phyloP scores from a whole-genome alignment of 176 grass and related monocot genomes.

The Raddia distichophylla region DNA sequence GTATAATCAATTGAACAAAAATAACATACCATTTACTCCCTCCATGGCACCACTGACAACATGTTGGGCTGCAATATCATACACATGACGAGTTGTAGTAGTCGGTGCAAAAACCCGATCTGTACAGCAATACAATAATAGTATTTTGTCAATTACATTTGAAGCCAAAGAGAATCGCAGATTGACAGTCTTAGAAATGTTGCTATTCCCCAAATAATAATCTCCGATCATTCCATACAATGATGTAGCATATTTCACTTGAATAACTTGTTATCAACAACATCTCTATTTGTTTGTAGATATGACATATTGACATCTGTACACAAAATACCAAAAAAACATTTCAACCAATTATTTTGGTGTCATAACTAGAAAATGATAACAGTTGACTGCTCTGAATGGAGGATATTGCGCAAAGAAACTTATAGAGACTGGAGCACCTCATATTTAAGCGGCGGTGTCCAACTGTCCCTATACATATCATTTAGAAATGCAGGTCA shows the following conservation, averaged over 20 bases:
- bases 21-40: constrained; percentile 87
- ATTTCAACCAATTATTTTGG: constrained; percentile 15
- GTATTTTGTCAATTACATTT: constrained; percentile 27
- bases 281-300: constrained; percentile 1
- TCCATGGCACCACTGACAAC: constrained; percentile 94
- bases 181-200: neutral
- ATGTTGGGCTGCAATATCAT: constrained; percentile 99
- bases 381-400: constrained; percentile 10
- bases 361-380: constrained; percentile 26
- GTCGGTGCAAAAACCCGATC: constrained; percentile 98
- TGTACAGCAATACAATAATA: constrained; percentile 46
- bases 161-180: neutral
- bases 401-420: neutral
- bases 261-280: constrained; percentile 25
- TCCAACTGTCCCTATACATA: constrained; percentile 8
- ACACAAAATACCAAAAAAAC: neutral
- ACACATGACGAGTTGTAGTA: constrained; percentile 98
- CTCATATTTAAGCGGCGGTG: neutral
- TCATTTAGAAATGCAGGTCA: neutral
- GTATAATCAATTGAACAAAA: constrained; percentile 22
- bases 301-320: neutral
- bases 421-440: neutral
- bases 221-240: constrained; percentile 3
- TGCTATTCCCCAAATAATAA: neutral
- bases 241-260: neutral